phyloP scores from a whole-genome alignment of 2,329 filamentous ascomycete species.

The Aspergillus ochraceus region DNA sequence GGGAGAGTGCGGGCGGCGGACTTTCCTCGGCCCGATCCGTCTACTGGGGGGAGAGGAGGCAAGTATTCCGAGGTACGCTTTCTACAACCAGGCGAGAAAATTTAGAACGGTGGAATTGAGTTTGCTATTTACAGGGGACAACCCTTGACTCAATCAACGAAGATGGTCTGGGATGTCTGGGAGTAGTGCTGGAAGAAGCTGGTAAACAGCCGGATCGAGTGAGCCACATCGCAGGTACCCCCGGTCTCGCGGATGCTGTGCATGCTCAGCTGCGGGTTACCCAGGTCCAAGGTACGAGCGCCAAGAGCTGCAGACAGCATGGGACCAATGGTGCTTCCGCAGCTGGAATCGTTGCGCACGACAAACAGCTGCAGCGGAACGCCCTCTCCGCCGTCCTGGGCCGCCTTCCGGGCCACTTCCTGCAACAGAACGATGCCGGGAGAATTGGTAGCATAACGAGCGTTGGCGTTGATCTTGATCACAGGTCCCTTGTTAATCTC shows the following conservation, averaged over 20 bases:
- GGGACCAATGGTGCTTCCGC: conserved; percentile 96
- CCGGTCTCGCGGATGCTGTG: conserved; percentile 94
- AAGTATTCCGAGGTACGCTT: not conserved
- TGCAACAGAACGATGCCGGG: conserved; percentile 91
- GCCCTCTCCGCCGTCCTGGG: conserved; percentile 56
- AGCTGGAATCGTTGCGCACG: conserved; percentile 90
- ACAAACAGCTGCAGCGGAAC: conserved; percentile 96
- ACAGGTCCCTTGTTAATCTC: conserved; percentile 96
- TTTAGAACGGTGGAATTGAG: not conserved
- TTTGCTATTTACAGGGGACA: not conserved
- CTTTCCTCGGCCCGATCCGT: conserved; percentile 21
- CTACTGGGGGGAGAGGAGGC: not conserved
- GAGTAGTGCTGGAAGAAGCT: conserved; percentile 85
- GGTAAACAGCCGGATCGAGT: conserved; percentile 82
- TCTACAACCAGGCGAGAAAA: not conserved
- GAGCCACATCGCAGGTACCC: conserved; percentile 81
- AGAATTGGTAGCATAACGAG: conserved; percentile 93
- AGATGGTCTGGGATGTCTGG: conserved; percentile 76
- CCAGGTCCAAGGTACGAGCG: conserved; percentile 84
- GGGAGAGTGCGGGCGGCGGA: conserved; percentile 10
- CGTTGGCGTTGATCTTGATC: conserved; percentile 98
- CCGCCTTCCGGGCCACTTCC: conserved; percentile 70
- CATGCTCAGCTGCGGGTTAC: conserved; percentile 94
- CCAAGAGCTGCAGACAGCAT: conserved; percentile 88
- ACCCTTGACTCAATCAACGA: conserved; percentile 66